Evolutionary conservation across 371 early-diverging fungal species (phyloP).

Genomic region (Parasitella parasitica): DNA sequence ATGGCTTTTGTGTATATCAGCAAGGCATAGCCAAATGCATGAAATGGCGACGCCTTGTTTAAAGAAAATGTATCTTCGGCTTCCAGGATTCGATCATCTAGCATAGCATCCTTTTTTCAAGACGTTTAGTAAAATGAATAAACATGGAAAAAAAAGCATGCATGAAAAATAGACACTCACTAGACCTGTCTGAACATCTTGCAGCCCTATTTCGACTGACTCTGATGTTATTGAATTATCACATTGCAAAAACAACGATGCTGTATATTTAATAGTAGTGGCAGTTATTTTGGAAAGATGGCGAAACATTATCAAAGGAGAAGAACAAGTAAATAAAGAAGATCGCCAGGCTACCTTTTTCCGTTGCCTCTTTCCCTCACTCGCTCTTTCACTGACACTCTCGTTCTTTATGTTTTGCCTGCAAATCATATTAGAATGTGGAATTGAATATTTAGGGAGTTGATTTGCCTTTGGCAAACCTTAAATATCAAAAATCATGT

Average conservation of each 20-base stretch:
- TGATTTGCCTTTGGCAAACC: neutral
- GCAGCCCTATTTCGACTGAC: conserved; percentile 5
- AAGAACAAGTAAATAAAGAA: conserved; percentile 3
- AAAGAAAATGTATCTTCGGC: conserved; percentile 22
- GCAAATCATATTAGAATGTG: no score
- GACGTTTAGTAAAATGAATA: neutral
- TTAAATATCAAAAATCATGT: neutral
- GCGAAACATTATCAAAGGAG: conserved; percentile 16
- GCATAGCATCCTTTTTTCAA: conserved; percentile 23
- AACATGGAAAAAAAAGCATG: neutral
- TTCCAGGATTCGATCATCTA: conserved; percentile 23
- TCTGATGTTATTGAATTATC: neutral
- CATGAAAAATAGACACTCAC: no score
- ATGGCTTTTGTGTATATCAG: conserved; percentile 31
- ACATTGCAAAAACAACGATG: conserved; percentile 2
- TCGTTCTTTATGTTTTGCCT: no score
- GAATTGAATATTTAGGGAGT: neutral
- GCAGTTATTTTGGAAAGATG: conserved; percentile 20
- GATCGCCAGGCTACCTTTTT: neutral
- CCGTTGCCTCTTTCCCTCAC: no score
- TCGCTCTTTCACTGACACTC: no score
- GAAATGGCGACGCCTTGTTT: conserved; percentile 26
- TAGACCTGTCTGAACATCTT: conserved; percentile 15
- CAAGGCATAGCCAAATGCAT: conserved; percentile 32
- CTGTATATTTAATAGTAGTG: conserved; percentile 17